Percentiles rank a stretch among this genome's conserved stretches.
Evolutionary conservation across 768 basidiomycete genomes (phyloP).

Genomic region (Psilocybe cyanescens): DNA sequence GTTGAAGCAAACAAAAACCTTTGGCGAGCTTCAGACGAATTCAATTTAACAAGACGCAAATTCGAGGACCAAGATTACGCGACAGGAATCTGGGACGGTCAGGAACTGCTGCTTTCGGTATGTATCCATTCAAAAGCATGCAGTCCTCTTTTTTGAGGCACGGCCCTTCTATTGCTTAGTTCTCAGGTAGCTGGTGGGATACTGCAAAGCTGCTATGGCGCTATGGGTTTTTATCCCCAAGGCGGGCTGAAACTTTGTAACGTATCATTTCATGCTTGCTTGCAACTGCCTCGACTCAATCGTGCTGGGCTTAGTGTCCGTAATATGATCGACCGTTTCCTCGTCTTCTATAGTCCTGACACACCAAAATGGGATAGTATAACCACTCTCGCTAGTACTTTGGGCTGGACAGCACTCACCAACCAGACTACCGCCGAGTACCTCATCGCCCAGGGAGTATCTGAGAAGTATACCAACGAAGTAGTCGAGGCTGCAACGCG

Average conservation of each 20-base stretch:
- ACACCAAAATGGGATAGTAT: conserved; percentile 69
- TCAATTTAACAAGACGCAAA: conserved; percentile 62
- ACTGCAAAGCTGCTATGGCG: conserved; percentile 76
- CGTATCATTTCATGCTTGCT: conserved; percentile 16
- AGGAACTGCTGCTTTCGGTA: conserved; percentile 68
- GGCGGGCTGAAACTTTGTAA: conserved; percentile 58
- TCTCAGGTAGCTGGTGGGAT: conserved; percentile 69
- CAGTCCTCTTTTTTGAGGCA: neutral
- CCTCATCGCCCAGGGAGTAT: conserved; percentile 55
- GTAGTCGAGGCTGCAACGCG: conserved; percentile 80
- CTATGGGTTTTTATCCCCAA: conserved; percentile 71
- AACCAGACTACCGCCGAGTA: conserved; percentile 61
- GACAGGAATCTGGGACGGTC: conserved; percentile 85
- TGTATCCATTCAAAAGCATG: conserved; percentile 19
- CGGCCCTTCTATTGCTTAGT: conserved; percentile 28
- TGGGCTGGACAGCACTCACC: conserved; percentile 54
- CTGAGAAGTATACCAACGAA: conserved; percentile 65
- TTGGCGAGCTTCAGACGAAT: conserved; percentile 79
- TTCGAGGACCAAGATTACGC: conserved; percentile 53
- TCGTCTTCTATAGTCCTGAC: conserved; percentile 55
- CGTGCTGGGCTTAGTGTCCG: conserved; percentile 48
- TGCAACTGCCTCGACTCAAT: neutral
- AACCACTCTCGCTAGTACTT: conserved; percentile 50
- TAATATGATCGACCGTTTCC: conserved; percentile 52
- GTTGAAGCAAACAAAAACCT: conserved; percentile 71